Evolutionary conservation across 2,329 filamentous ascomycete species (phyloP).

Genomic region (Pseudocercospora vitis): DNA sequence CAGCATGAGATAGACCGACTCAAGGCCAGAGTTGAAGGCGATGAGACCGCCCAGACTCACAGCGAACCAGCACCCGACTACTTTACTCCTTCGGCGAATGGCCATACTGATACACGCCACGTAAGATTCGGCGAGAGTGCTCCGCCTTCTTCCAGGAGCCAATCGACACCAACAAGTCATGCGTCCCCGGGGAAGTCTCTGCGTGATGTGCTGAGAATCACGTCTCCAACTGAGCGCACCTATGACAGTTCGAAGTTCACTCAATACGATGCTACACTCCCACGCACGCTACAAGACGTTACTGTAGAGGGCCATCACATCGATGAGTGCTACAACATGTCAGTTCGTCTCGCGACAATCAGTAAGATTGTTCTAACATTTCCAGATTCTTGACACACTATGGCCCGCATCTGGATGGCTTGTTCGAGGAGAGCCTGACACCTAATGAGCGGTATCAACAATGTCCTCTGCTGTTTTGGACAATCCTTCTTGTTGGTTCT

Average conservation of each 20-base stretch:
- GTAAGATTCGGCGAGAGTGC: neutral
- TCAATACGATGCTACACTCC: neutral
- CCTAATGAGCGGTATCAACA: conserved; percentile 8
- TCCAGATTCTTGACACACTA: conserved; percentile 14
- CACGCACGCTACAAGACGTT: neutral
- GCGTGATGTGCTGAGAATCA: neutral
- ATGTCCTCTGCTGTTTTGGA: conserved; percentile 11
- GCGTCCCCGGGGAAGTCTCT: neutral
- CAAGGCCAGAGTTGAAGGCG: conserved; percentile 4
- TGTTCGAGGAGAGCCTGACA: conserved; percentile 3
- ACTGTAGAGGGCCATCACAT: neutral
- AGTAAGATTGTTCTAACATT: neutral
- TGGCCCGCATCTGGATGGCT: conserved; percentile 8
- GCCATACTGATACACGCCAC: neutral
- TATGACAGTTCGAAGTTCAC: conserved; percentile 6
- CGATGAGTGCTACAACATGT: conserved; percentile 9
- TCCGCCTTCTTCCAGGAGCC: neutral
- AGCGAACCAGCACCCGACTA: neutral
- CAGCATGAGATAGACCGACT: conserved; percentile 10
- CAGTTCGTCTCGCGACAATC: neutral
- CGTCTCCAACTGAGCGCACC: neutral
- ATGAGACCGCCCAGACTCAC: neutral
- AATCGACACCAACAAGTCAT: neutral
- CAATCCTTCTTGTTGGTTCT: conserved; percentile 7
- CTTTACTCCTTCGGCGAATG: neutral